Evolutionary conservation across 139 green algal genomes (phyloP).

Genomic region (Limnomonas spitsbergensis): DNA sequence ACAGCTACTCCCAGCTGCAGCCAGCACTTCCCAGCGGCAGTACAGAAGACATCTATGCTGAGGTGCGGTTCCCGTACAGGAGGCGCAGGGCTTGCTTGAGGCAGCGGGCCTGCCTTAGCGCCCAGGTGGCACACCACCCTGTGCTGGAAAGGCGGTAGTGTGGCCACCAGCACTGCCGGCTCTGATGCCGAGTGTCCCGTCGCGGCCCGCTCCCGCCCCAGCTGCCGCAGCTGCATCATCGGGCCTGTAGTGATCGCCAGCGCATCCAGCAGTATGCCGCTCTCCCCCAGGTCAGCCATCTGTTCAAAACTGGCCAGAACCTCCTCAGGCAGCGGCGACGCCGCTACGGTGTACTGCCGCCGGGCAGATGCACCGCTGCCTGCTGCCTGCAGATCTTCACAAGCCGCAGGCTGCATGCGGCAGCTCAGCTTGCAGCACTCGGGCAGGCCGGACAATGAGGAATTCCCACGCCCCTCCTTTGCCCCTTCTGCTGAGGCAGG

Average conservation of each 20-base stretch:
- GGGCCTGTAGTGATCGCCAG: neutral
- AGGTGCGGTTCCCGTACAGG: neutral
- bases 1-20: conserved; percentile 6
- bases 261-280: neutral
- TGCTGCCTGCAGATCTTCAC: no score
- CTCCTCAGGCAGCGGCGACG: neutral
- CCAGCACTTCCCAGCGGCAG: neutral
- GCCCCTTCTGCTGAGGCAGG: no score
- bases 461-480: no score
- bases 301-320: neutral
- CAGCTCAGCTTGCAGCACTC: no score
- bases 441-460: no score
- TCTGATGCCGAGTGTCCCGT: neutral
- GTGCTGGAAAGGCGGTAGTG: neutral
- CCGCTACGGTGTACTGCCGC: neutral
- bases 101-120: no score
- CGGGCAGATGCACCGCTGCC: neutral
- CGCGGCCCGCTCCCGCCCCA: neutral
- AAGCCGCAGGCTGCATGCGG: no score
- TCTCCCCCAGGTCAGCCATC: neutral
- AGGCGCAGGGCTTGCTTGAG: neutral
- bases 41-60: neutral
- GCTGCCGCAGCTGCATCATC: conserved; percentile 5
- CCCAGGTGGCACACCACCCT: neutral
- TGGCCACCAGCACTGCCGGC: neutral